These are phyloP conservation scores for Skeletonema marinoi DNA, from an alignment of 108 stramenopile species.

Conservation along the genomic window DNA sequence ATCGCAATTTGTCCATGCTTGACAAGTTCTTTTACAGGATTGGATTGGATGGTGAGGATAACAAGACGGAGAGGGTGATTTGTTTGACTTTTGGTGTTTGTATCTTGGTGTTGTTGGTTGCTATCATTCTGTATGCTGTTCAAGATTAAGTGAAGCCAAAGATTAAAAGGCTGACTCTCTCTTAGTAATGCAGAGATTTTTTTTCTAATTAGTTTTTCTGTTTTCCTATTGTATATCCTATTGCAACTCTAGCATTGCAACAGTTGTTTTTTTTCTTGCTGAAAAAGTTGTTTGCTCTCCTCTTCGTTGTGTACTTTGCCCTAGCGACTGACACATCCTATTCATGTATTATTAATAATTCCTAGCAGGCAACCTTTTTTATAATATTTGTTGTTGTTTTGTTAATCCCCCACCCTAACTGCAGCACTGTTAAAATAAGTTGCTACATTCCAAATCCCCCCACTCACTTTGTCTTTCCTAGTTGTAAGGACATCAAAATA, in stretches of 20 bases:
- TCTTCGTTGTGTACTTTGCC: too few relatives aligned
- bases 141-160: neutral
- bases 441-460: neutral
- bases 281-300: too few relatives aligned
- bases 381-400: neutral
- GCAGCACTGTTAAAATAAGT: neutral
- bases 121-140: neutral
- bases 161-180: neutral
- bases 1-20: neutral
- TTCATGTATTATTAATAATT: too few relatives aligned
- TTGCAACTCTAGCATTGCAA: too few relatives aligned
- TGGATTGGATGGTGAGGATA: neutral
- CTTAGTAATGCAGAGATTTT: too few relatives aligned
- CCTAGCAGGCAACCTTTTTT: neutral
- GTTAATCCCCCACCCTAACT: neutral
- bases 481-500: neutral
- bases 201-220: too few relatives aligned
- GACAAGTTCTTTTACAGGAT: neutral
- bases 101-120: neutral
- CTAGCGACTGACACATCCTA: too few relatives aligned
- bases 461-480: neutral
- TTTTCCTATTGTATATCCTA: neutral
- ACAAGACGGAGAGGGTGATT: neutral
- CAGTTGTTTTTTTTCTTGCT: too few relatives aligned
- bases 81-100: neutral